Evolutionary conservation across 2,329 filamentous ascomycete genomes (phyloP), one percentile per base, ranked within the genome.

Genomic region (Aureobasidium sp.): DNA sequence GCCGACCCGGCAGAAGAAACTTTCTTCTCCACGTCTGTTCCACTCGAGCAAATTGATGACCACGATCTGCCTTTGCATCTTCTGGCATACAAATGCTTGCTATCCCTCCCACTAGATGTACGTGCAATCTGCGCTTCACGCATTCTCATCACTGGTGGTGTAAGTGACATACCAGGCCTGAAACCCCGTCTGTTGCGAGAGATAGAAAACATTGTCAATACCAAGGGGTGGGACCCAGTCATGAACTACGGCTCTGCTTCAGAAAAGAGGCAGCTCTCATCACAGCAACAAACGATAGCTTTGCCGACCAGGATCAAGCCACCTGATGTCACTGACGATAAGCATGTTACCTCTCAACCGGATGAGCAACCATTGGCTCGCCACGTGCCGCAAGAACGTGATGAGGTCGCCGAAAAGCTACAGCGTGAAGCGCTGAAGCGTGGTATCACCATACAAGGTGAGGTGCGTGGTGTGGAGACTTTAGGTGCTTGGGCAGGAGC

Each of bases 121-220:
- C 85, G 94, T 27, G 87, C 89, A 0, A 76, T 87, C 5, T 97
- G 93, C 73, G 94, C 97, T 85, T 86, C 91, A 1, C 88, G 93
- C 42, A 89, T 97, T 49, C 79, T 96, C 17, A 89, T 99, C 69
- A 88, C 87, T 0, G 94, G 94, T 35, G 91, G 91, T 2, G 88
- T 88, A 52, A 85, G 91, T 6, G 82, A 82, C 29, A 85, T 97
- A 9, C 82, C 92, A 0, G 94, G 94, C 0, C 76, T 99, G 29
- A 91, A 90, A 66, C 80, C 82, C 27, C 85, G 93, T 29, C 81
- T 96, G 40, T 75, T 96, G 35, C 82, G 88, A 62, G 92, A 97
- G 68, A 75, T 97, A 0, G 81, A 82, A 4, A 74, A 77, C 1
- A 76, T 96, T 0, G 80, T 94, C 5, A 78, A 85, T 17, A 77